Conservation (phyloP, 1,139 yeast species). For the Lodderomyces jiufengensis region DNA sequence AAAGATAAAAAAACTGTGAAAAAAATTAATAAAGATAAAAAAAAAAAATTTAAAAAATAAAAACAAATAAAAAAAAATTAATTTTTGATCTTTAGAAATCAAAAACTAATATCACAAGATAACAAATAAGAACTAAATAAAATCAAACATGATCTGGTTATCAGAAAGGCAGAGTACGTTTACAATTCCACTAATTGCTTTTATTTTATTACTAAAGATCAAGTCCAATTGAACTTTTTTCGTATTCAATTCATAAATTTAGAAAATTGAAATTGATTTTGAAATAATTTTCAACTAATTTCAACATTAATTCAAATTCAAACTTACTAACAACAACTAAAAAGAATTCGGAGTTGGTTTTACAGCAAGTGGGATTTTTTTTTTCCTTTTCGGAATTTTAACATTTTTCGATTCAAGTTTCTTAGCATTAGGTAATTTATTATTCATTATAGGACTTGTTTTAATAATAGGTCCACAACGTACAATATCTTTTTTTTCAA, state of each 20-base stretch:
- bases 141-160: slow-evolving; percentile 60
- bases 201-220: too few species aligned
- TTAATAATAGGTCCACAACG: slow-evolving; percentile 86
- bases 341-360: slow-evolving; percentile 90
- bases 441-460: slow-evolving; percentile 78
- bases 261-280: too few species aligned
- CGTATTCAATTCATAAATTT: too few species aligned
- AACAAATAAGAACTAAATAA: not conserved
- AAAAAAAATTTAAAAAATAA: too few species aligned
- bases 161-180: slow-evolving; percentile 74
- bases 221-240: too few species aligned
- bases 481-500: slow-evolving; percentile 76
- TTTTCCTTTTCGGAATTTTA: slow-evolving; percentile 77
- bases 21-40: too few species aligned
- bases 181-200: not conserved
- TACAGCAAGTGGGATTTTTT: slow-evolving; percentile 80
- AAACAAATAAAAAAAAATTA: too few species aligned
- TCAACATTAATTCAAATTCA: too few species aligned
- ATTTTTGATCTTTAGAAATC: too few species aligned
- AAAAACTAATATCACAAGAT: too few species aligned
- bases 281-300: too few species aligned
- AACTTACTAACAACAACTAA: not conserved
- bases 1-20: too few species aligned
- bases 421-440: slow-evolving; percentile 81
- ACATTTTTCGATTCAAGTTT: slow-evolving; percentile 88